A percentile compares a stretch with the other conserved stretches of the same genome.
These are phyloP conservation scores for Aspergillus hancockii DNA, from an alignment of 495 filamentous ascomycete species.

Conservation along the genomic window DNA sequence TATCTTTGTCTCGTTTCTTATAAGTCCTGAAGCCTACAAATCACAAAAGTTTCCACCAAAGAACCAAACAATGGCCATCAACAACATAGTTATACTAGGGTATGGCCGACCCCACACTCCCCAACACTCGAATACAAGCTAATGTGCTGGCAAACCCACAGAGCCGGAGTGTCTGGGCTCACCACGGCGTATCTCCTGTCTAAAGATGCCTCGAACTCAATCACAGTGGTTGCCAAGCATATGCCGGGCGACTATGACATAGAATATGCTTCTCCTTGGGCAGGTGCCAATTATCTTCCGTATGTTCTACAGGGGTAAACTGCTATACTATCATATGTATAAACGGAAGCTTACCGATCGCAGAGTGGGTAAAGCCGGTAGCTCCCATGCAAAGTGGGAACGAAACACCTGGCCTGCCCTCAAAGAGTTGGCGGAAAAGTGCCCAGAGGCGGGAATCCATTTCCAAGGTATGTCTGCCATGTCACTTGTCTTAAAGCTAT, in stretches of 20 bases:
- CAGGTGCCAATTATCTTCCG: conserved; percentile 91
- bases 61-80: conserved; percentile 30
- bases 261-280: conserved; percentile 95
- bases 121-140: neutral
- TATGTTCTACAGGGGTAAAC: conserved; percentile 36
- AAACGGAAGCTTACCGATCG: neutral
- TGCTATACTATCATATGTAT: neutral
- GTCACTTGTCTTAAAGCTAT: neutral
- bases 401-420: conserved; percentile 67
- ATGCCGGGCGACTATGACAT: conserved; percentile 99
- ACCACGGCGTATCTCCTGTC: conserved; percentile 88
- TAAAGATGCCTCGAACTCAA: conserved; percentile 61
- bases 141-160: conserved; percentile 30
- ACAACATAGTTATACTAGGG: conserved; percentile 68
- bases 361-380: conserved; percentile 56
- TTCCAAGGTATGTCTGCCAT: conserved; percentile 61
- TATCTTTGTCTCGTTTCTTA: conserved; percentile 6
- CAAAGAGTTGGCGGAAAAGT: conserved; percentile 62
- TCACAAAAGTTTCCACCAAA: too few relatives aligned
- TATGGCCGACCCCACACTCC: conserved; percentile 29
- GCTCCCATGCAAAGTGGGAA: conserved; percentile 61
- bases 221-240: conserved; percentile 90
- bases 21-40: neutral
- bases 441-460: conserved; percentile 88
- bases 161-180: conserved; percentile 87